Conservation (phyloP, 495 filamentous ascomycete species). For the Penicilliopsis zonata region DNA sequence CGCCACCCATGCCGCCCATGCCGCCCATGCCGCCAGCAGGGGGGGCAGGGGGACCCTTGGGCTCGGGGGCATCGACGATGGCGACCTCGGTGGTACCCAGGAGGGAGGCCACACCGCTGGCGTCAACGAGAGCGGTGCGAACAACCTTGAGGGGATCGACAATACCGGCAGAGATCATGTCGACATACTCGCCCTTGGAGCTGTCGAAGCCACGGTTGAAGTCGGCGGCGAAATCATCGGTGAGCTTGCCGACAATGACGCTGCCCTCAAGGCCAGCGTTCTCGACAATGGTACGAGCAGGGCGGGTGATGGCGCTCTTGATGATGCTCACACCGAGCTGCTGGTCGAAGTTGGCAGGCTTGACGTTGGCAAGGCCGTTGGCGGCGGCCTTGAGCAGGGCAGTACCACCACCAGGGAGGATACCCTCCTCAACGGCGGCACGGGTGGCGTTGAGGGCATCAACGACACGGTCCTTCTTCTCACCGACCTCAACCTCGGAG, state of each 20-base stretch:
- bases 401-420: constrained; percentile 95
- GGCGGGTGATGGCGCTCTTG: constrained; percentile 92
- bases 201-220: constrained; percentile 99
- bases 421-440: constrained; percentile 96
- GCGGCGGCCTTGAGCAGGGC: constrained; percentile 92
- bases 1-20: constrained; percentile 44
- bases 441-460: constrained; percentile 97
- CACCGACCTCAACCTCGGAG: constrained; percentile 94
- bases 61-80: constrained; percentile 89
- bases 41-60: constrained; percentile 54
- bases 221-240: constrained; percentile 80
- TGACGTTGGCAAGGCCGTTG: constrained; percentile 72
- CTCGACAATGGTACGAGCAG: constrained; percentile 90
- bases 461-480: constrained; percentile 99
- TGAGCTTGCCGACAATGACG: constrained; percentile 95
- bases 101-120: constrained; percentile 90
- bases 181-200: constrained; percentile 91
- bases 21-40: constrained; percentile 51
- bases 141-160: constrained; percentile 99
- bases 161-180: constrained; percentile 96
- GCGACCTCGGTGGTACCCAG: constrained; percentile 97
- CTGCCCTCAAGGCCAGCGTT: constrained; percentile 94
- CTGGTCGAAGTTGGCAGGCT: constrained; percentile 94
- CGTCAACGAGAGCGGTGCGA: constrained; percentile 86
- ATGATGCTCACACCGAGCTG: constrained; percentile 96